phyloP scores from a whole-genome alignment of 1,284 basidiomycete species.

The Chondrostereum purpureum region DNA sequence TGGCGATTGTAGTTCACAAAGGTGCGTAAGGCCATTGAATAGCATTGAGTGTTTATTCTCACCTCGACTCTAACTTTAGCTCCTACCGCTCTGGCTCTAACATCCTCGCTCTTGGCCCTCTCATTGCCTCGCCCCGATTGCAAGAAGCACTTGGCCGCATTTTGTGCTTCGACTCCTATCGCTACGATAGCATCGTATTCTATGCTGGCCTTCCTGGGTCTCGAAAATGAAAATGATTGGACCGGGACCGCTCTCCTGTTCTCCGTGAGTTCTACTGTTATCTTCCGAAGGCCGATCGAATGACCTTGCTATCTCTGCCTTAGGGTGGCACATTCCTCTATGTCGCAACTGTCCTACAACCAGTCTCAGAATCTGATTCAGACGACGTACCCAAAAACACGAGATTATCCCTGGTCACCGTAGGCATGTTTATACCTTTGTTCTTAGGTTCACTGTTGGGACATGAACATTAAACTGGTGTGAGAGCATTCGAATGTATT shows the following conservation, averaged over 20 bases:
- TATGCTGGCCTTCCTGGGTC: slow-evolving; percentile 52
- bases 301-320: background rate
- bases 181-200: slow-evolving; percentile 69
- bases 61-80: slow-evolving; percentile 41
- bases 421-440: slow-evolving; percentile 71
- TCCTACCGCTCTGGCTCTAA: slow-evolving; percentile 80
- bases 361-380: slow-evolving; percentile 44
- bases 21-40: too few species aligned
- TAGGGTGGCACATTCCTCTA: slow-evolving; percentile 94
- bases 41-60: background rate
- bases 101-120: slow-evolving; percentile 74
- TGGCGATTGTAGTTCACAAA: slow-evolving; percentile 88
- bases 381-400: slow-evolving; percentile 41
- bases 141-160: slow-evolving; percentile 69
- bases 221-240: slow-evolving; percentile 41
- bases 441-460: slow-evolving; percentile 41
- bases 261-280: slow-evolving; percentile 52
- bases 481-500: too few species aligned
- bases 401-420: slow-evolving; percentile 48
- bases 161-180: slow-evolving; percentile 74
- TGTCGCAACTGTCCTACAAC: slow-evolving; percentile 86
- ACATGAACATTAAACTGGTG: too few species aligned
- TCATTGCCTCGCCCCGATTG: slow-evolving; percentile 62
- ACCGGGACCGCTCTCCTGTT: slow-evolving; percentile 74
- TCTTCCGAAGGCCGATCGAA: too few species aligned